Conservation (phyloP, 495 filamentous ascomycete species). For the Hypoxylon intermedium region DNA sequence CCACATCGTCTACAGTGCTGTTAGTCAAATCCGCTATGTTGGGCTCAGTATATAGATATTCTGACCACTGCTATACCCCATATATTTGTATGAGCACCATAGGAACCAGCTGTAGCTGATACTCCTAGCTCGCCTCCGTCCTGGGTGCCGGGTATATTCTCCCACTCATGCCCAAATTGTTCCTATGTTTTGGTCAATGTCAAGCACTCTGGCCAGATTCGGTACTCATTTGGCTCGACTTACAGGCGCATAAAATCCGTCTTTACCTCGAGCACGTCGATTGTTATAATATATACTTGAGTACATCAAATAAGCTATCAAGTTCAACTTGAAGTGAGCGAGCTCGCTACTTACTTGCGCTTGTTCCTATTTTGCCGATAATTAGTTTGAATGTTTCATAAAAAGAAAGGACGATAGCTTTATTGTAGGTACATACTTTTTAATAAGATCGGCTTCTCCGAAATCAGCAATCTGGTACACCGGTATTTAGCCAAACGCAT, state of each 20-base stretch:
- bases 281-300: conserved; percentile 9
- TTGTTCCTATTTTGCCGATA: conserved; percentile 4
- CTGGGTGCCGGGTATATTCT: no score
- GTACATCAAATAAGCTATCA: neutral
- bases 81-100: conserved; percentile 31
- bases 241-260: conserved; percentile 17
- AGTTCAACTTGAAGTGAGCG: neutral
- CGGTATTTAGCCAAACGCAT: neutral
- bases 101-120: conserved; percentile 16
- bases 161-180: conserved; percentile 33
- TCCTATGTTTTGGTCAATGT: conserved; percentile 24
- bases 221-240: neutral
- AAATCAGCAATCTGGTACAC: conserved; percentile 15
- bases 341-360: conserved; percentile 12
- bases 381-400: neutral
- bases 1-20: conserved; percentile 33
- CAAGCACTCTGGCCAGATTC: neutral
- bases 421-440: no score
- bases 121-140: no score
- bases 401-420: neutral
- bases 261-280: neutral
- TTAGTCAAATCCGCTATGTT: no score
- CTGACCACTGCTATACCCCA: conserved; percentile 33
- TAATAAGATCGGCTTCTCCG: no score
- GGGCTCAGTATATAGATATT: no score